Evolutionary conservation across 805 yeast genomes (phyloP), one percentile per base, ranked within the genome.

Genomic region (Yarrowia sp.): DNA sequence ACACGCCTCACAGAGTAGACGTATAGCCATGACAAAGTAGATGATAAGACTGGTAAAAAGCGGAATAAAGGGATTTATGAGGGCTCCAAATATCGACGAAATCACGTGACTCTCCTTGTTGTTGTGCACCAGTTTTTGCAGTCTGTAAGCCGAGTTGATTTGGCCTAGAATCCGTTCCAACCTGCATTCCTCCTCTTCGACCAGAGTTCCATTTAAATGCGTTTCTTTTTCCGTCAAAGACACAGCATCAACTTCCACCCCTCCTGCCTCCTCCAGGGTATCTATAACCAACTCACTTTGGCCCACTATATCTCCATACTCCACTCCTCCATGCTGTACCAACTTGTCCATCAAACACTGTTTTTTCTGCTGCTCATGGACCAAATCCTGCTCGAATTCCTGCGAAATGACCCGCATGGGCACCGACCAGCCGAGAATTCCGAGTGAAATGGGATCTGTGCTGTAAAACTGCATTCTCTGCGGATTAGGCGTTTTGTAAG

Each of bases 381-480:
- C 70, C 33, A 80, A 65, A 46, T 73, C 74, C 17, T 65, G 67
- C 35, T 74, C 74, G 52, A 72, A 72, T 22, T 66, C 68, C 16
- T 71, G 71, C 16, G 68, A 68, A 35, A 71, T 67, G 17, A 66
- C 70, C 16, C 63, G 72, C 71, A 54, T 75, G 10, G 63, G 63
- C 10, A 58, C 63, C n/a, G 63, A 58, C 63, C 63, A 58, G 51
- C 63, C 80, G 2, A 78, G 75, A 14, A 81, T 72, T 16, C 86
- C 87, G 10, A 92, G 79, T 3, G 84, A 76, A 3, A 91, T 88
- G 0, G 97, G 96, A n/a, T 80, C 77, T 3, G 86, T 72, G 0
- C 97, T 86, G 68, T 84, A 88, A 72, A 89, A 90, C 68, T 92
- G 96, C 79, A 92, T 80, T 66, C 83, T 81, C 30, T 79, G 80